Base-by-base conservation (phyloP, 352 stramenopile species). In the Nannochloropsis limnetica region DNA sequence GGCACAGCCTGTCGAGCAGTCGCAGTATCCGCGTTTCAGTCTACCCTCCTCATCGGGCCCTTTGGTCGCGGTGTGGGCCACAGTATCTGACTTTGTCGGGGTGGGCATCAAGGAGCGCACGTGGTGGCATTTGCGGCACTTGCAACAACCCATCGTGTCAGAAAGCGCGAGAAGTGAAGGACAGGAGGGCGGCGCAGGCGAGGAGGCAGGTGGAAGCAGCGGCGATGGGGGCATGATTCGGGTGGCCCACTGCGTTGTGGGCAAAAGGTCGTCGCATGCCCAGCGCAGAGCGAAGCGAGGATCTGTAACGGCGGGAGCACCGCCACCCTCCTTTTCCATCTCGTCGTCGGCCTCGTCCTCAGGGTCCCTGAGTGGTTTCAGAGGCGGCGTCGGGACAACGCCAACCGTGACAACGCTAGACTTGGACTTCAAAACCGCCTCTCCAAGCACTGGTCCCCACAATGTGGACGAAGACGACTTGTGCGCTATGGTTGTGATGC, bases 81-180 rank as follows among this genome's bases (percentile, higher is more conserved):
- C 61, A 29, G 61, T 74, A 29, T 74, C 61, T 74, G 61, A 74
- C 61, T 74, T 74, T 22, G 61, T 29, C n/a, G n/a, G n/a, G 11
- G 25, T 74, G 25, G n/a, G 61, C 61, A 29, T 74, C 11, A 74
- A 74, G 25, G 61, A 74, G 61, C 61, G 61, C 61, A 74, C 61
- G n/a, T 29, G 61, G n/a, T 74, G 61, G 61, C 61, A 74, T 74
- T 74, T 74, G 61, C 61, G 25, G 25, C 25, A 74, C 25, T 74
- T 74, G 25, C 61, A 31, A 1, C n/a, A 74, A 29, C n/a, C 61
- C n/a, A 9, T 74, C n/a, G 15, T 25, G 3, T 11, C 61, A 23
- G 25, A 20, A 27, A 29, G 25, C 5, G 61, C n/a, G 15, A 29
- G 22, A 74, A 25, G n/a, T 31, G 0, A 74, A 17, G 25, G 25